A percentile compares a stretch with the other conserved stretches of the same genome.
These are phyloP conservation scores for Diaporthe batatas DNA, from an alignment of 2,329 filamentous ascomycete genomes.

Conservation along the genomic window DNA sequence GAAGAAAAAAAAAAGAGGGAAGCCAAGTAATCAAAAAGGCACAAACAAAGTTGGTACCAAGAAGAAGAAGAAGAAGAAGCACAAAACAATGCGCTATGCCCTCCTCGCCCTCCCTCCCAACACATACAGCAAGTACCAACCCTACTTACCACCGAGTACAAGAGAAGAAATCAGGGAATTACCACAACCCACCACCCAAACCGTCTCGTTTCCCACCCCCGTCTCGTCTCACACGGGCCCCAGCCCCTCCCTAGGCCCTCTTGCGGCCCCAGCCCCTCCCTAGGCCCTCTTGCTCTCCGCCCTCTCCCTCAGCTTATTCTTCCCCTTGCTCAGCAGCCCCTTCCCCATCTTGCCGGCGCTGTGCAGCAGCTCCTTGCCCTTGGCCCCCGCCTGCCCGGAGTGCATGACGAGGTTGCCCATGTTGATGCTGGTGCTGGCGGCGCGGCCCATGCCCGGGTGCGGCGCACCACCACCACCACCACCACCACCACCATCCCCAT, in stretches of 20 bases:
- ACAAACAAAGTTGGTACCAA: no score
- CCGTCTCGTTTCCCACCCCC: background rate
- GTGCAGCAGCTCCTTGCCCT: conserved; percentile 90
- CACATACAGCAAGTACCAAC: background rate
- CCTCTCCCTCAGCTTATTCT: conserved; percentile 79
- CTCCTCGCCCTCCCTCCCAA: background rate
- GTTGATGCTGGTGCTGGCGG: conserved; percentile 48
- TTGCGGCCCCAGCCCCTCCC: background rate
- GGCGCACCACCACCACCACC: conserved; percentile 27
- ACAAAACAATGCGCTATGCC: conserved; percentile 24
- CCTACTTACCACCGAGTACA: background rate
- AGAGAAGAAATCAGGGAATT: background rate
- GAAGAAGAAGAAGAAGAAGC: background rate
- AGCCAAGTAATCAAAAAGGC: no score
- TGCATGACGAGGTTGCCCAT: conserved; percentile 62
- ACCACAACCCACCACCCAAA: background rate
- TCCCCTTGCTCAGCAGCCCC: conserved; percentile 90
- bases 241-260: conserved; percentile 9
- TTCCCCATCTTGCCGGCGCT: conserved; percentile 91
- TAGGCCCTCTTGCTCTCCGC: conserved; percentile 30
- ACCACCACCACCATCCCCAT: conserved; percentile 23
- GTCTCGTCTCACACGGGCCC: background rate
- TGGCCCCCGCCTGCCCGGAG: conserved; percentile 78
- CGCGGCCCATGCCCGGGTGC: background rate
- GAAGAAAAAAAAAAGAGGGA: no score